These are phyloP conservation scores for Brassica juncea DNA, from an alignment of 345 rosid species.

Conservation along the genomic window DNA sequence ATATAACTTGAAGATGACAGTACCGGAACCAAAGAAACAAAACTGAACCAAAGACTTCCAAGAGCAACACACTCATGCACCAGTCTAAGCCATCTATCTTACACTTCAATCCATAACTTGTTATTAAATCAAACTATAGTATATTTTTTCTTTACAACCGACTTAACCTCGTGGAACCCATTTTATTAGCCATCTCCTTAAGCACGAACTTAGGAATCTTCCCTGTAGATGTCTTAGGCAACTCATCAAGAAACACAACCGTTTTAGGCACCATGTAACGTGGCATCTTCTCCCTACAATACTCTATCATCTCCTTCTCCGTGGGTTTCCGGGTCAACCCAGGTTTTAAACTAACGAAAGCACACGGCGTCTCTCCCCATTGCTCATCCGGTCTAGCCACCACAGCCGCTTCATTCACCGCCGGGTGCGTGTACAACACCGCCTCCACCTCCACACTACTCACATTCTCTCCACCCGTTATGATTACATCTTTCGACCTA, in stretches of 20 bases:
- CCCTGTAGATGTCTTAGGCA: constrained; percentile 67
- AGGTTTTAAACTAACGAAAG: constrained; percentile 38
- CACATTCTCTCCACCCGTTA: constrained; percentile 83
- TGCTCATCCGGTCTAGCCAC: constrained; percentile 74
- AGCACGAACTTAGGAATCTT: constrained; percentile 57
- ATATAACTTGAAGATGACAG: not conserved
- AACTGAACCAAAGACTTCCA: not conserved
- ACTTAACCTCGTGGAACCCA: constrained; percentile 42
- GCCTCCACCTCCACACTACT: constrained; percentile 77
- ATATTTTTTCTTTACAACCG: constrained; percentile 30
- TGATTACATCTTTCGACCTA: constrained; percentile 76
- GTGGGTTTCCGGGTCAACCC: constrained; percentile 52
- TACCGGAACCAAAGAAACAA: no score
- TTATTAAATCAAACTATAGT: not conserved
- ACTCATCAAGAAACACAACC: constrained; percentile 50
- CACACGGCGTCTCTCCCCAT: constrained; percentile 93
- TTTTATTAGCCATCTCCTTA: constrained; percentile 42
- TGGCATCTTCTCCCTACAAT: constrained; percentile 50
- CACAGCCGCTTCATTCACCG: constrained; percentile 72
- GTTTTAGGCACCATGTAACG: constrained; percentile 69
- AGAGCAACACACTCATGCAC: not conserved
- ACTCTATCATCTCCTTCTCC: constrained; percentile 44
- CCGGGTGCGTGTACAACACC: constrained; percentile 63
- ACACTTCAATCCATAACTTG: not conserved
- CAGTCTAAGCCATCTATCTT: not conserved